Evolutionary conservation across 140 eudicot genomes (phyloP).

Genomic region (Oenanthe javanica): DNA sequence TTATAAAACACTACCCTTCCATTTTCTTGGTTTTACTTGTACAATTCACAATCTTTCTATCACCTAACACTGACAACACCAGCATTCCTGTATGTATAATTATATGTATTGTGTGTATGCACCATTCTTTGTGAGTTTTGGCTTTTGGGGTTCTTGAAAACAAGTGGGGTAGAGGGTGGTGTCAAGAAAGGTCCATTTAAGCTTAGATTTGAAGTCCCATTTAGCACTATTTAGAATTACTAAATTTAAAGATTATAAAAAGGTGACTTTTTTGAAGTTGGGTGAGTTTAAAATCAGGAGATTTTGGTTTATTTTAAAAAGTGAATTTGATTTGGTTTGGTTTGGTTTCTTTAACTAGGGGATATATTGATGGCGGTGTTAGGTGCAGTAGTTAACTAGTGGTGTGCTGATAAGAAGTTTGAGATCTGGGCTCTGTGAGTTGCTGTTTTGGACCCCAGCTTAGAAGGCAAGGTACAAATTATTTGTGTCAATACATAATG

Average conservation of each 20-base stretch:
- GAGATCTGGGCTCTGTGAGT: conserved; percentile 47
- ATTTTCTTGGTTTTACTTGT: conserved; percentile 25
- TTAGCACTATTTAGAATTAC: conserved; percentile 19
- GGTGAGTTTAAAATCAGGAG: conserved; percentile 9
- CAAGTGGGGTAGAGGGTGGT: conserved; percentile 21
- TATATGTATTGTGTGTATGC: not conserved
- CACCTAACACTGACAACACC: conserved; percentile 82
- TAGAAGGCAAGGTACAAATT: conserved; percentile 23
- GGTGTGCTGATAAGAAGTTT: conserved; percentile 22
- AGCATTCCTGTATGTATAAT: conserved; percentile 22
- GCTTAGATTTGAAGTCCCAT: conserved; percentile 44
- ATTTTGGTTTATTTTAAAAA: not conserved
- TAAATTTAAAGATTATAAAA: conserved; percentile 6
- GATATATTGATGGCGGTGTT: conserved; percentile 15
- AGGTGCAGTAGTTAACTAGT: conserved; percentile 3
- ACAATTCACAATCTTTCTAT: conserved; percentile 34
- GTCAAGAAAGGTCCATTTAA: conserved; percentile 45
- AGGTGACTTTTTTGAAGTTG: conserved; percentile 4
- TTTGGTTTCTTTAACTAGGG: conserved; percentile 22
- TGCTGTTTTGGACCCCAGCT: conserved; percentile 15
- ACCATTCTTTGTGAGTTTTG: conserved; percentile 17
- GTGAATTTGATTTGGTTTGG: not conserved
- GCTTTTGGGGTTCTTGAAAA: conserved; percentile 25
- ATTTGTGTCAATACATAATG: not conserved
- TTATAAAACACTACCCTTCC: not conserved